Evolutionary conservation across 73 alveolate species (phyloP), one percentile per base, ranked within the genome.

Genomic region (Breviolum minutum): DNA sequence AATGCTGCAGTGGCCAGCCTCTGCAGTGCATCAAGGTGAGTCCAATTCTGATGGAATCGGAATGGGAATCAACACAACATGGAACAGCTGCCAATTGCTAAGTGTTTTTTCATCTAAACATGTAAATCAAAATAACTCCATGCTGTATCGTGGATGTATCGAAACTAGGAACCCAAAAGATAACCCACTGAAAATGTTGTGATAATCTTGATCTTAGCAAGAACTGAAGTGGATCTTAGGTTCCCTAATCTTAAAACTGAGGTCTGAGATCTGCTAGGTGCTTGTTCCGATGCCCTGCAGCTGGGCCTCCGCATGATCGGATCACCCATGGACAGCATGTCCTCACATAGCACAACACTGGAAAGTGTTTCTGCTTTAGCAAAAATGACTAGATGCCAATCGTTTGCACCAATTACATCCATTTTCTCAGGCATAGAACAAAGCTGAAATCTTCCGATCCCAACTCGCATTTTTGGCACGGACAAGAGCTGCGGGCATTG

Each of bases 1-100:
- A 88, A 54, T 7, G 95, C 95, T 29, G 73, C 95, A 11, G 95
- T 88, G 73, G 95, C 95, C 77, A 88, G 69, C 95, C 95, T 88
- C 82, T 12, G 82, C 48, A 73, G 54, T 12, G 82, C 48, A 73
- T 9, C 48, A 9, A 26, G 54, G 13, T 40, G 27, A 26, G 26
- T 73, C 82, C 13, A 40, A 73, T 22, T 24, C 30, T 54, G 11
- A 76, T 8, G 54, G 54, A 40, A 40, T 40, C 54, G 54, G 5
- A 40, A 40, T 40, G 54, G 27, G 20, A 73, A 29, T 4, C 17
- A 73, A n/a, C 86, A 60, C 62, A 82, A 48, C 91, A 82, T 14
- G 71, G 54, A 40, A 40, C 54, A 40, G 3, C 54, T 40, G 54
- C 54, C 3, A 40, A 40, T 0, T 40, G 54, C 54, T 40, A 40